Conservation (phyloP, 495 filamentous ascomycete species). For the Arthonia radiata region DNA sequence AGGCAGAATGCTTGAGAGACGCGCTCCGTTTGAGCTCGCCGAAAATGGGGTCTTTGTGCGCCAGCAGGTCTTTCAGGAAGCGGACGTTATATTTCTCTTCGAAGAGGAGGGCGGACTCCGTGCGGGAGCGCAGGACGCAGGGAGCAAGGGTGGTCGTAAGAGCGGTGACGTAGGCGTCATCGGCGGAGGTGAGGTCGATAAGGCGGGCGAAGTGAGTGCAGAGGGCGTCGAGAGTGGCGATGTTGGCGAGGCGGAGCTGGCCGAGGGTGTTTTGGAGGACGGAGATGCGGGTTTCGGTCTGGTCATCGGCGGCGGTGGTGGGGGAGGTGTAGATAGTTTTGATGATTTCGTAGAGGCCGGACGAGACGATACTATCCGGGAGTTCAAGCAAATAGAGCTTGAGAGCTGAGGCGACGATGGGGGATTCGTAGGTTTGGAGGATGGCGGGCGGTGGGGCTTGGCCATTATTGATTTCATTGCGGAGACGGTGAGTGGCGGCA, state of each 20-base stretch:
- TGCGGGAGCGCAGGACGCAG: constrained; percentile 67
- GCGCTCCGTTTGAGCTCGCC: constrained; percentile 84
- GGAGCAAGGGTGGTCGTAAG: constrained; percentile 61
- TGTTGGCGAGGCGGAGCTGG: constrained; percentile 86
- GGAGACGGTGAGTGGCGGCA: constrained; percentile 59
- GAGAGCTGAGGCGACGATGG: constrained; percentile 76
- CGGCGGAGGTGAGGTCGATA: constrained; percentile 88
- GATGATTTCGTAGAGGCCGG: constrained; percentile 95
- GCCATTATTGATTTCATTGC: constrained; percentile 64
- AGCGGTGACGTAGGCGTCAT: constrained; percentile 56
- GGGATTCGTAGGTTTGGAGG: constrained; percentile 68
- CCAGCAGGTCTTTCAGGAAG: constrained; percentile 76
- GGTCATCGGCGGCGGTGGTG: constrained; percentile 45
- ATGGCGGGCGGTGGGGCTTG: constrained; percentile 54
- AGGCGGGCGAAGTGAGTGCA: constrained; percentile 95
- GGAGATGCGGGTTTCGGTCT: constrained; percentile 49
- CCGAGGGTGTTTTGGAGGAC: constrained; percentile 90
- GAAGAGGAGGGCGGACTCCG: constrained; percentile 74
- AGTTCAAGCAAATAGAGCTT: constrained; percentile 94
- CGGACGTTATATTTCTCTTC: constrained; percentile 85
- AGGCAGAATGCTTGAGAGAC: constrained; percentile 30
- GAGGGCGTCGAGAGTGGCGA: constrained; percentile 90
- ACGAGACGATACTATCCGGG: constrained; percentile 94
- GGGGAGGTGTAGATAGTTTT: constrained; percentile 64
- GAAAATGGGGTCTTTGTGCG: constrained; percentile 85